Conservation (phyloP, 2,329 filamentous ascomycete species). For the Monosporascus sp. region DNA sequence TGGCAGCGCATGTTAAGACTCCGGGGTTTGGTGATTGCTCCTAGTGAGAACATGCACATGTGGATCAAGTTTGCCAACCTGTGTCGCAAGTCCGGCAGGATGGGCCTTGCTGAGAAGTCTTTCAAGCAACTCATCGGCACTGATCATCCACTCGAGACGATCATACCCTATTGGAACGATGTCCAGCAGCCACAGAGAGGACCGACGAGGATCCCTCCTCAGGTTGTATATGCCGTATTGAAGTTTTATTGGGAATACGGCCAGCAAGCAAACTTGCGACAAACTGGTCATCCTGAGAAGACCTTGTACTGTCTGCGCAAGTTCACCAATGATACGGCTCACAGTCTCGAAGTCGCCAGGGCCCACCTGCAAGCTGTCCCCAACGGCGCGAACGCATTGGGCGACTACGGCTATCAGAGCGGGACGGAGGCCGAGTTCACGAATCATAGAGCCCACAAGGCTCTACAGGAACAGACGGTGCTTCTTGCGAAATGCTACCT, state of each 20-base stretch:
- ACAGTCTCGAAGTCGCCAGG: slow-evolving; percentile 47
- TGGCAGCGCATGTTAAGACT: slow-evolving; percentile 99
- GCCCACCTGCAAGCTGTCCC: slow-evolving; percentile 40
- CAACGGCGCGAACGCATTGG: slow-evolving; percentile 37
- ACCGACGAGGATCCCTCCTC: slow-evolving; percentile 54
- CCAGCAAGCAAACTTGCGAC: slow-evolving; percentile 46
- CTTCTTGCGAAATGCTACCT: slow-evolving; percentile 93
- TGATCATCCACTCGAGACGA: slow-evolving; percentile 55
- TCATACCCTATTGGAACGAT: slow-evolving; percentile 55
- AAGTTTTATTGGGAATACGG: slow-evolving; percentile 95
- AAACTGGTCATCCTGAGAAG: slow-evolving; percentile 44
- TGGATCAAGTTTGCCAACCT: slow-evolving; percentile 99
- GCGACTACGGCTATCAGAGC: slow-evolving; percentile 47
- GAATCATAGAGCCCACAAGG: slow-evolving; percentile 45
- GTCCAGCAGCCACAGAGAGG: slow-evolving; percentile 24
- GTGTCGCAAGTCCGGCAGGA: slow-evolving; percentile 91
- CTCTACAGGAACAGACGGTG: slow-evolving; percentile 55
- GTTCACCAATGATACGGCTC: slow-evolving; percentile 56
- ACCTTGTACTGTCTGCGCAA: slow-evolving; percentile 53
- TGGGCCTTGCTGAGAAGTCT: slow-evolving; percentile 92
- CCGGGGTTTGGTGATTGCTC: slow-evolving; percentile 83
- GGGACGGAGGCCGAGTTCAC: slow-evolving; percentile 38
- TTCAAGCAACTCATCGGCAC: slow-evolving; percentile 82
- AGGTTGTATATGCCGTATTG: slow-evolving; percentile 91
- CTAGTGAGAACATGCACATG: slow-evolving; percentile 94